Conservation (phyloP, 305 asterid genomes). For the Andrographis paniculata region DNA sequence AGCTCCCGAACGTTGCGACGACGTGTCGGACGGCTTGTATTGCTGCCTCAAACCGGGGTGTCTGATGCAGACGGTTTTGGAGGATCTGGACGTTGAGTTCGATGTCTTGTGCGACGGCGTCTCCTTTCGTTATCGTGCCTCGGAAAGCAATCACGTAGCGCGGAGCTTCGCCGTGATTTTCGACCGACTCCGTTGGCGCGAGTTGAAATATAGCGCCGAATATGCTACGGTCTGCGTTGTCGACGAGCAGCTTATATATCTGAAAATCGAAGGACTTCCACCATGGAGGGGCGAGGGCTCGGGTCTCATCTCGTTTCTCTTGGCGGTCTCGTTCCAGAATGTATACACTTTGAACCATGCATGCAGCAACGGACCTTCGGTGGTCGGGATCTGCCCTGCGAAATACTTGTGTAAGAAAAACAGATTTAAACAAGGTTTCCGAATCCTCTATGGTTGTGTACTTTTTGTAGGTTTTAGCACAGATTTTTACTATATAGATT, state of each 20-base stretch:
- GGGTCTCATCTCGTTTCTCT: slow-evolving; percentile 50
- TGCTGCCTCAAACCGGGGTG: slow-evolving; percentile 72
- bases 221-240: slow-evolving; percentile 62
- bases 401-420: neutral
- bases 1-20: slow-evolving; percentile 58
- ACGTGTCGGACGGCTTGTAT: slow-evolving; percentile 71
- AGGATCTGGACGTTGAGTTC: slow-evolving; percentile 65
- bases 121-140: slow-evolving; percentile 89
- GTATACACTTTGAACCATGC: slow-evolving; percentile 85
- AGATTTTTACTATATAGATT: too few species aligned
- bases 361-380: slow-evolving; percentile 73
- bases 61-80: slow-evolving; percentile 65
- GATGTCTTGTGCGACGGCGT: slow-evolving; percentile 64
- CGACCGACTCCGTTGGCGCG: slow-evolving; percentile 19
- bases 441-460: too few species aligned
- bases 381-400: slow-evolving; percentile 57
- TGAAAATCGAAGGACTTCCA: slow-evolving; percentile 62
- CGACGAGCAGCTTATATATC: slow-evolving; percentile 49
- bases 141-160: slow-evolving; percentile 62
- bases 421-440: neutral
- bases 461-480: too few species aligned
- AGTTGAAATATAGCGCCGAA: slow-evolving; percentile 76
- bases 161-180: slow-evolving; percentile 28
- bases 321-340: slow-evolving; percentile 79
- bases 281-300: slow-evolving; percentile 91